Percentiles rank a stretch among this genome's conserved stretches.
phyloP scores from a whole-genome alignment of 2,329 filamentous ascomycete genomes.

The Nemania abortiva region DNA sequence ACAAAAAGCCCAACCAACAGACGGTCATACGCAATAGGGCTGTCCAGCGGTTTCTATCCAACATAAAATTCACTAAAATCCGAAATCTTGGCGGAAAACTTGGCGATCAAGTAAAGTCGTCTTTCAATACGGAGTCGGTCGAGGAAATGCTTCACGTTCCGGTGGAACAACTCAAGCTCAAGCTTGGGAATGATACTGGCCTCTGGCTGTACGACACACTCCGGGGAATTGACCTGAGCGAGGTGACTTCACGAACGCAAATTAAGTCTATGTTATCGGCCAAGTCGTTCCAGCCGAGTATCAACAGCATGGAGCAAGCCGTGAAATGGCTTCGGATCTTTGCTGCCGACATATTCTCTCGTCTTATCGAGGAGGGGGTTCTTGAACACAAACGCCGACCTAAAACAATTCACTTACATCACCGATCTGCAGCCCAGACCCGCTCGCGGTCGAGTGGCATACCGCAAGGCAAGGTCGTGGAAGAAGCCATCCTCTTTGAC shows the following conservation, averaged over 20 bases:
- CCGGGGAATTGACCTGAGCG: conserved; percentile 85
- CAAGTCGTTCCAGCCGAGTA: conserved; percentile 90
- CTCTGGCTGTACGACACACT: conserved; percentile 87
- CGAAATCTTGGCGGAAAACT: conserved; percentile 95
- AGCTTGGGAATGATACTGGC: conserved; percentile 85
- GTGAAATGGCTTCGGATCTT: conserved; percentile 91
- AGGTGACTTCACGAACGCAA: conserved; percentile 90
- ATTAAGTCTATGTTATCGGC: conserved; percentile 98
- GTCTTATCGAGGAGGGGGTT: conserved; percentile 90
- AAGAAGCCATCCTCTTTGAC: conserved; percentile 78
- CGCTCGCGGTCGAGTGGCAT: conserved; percentile 83
- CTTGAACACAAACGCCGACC: conserved; percentile 88
- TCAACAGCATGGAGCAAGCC: conserved; percentile 82
- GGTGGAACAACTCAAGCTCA: conserved; percentile 80
- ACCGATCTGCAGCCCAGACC: conserved; percentile 78
- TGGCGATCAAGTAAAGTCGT: conserved; percentile 84
- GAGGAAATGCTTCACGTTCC: conserved; percentile 79
- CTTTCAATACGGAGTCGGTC: conserved; percentile 84
- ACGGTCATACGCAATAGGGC: conserved; percentile 93
- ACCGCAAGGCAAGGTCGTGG: conserved; percentile 78
- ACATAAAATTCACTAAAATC: conserved; percentile 95
- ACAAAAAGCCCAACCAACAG: conserved; percentile 94
- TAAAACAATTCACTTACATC: conserved; percentile 86
- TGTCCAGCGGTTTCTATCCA: conserved; percentile 79
- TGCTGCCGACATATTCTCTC: conserved; percentile 87